Evolutionary conservation across 2,329 filamentous ascomycete species (phyloP).

Genomic region (Myriosclerotinia curreyana): DNA sequence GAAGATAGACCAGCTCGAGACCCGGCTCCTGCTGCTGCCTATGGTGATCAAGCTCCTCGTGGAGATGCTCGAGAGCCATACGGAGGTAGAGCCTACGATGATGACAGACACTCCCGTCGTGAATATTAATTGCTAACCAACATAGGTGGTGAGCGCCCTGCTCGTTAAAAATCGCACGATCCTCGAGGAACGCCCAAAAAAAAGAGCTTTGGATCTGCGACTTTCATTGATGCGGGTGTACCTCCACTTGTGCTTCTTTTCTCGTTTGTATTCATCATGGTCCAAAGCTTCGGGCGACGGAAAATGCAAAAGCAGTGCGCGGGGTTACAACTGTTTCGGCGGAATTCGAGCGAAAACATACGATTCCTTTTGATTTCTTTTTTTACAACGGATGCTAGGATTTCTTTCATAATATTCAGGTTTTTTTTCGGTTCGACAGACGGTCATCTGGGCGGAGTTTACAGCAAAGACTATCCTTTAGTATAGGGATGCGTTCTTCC

Average conservation of each 20-base stretch:
- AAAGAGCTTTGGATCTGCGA: conserved; percentile 39
- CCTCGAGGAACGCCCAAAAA: conserved; percentile 36
- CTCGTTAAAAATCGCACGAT: conserved; percentile 41
- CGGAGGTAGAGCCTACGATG: conserved; percentile 42
- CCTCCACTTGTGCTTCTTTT: conserved; percentile 37
- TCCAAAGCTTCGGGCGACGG: conserved; percentile 40
- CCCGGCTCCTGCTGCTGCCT: conserved; percentile 42
- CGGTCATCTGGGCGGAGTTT: conserved; percentile 37
- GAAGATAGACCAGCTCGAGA: conserved; percentile 48
- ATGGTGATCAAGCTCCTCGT: conserved; percentile 45
- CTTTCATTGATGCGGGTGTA: conserved; percentile 41
- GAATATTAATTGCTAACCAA: conserved; percentile 41
- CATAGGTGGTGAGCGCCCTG: conserved; percentile 41
- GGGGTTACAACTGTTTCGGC: conserved; percentile 35
- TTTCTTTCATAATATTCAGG: conserved; percentile 38
- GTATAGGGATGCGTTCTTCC: conserved; percentile 35
- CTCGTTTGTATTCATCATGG: conserved; percentile 38
- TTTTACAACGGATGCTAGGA: conserved; percentile 36
- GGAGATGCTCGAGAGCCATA: conserved; percentile 46
- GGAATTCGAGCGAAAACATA: conserved; percentile 31
- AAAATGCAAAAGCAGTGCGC: conserved; percentile 36
- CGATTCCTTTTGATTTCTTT: conserved; percentile 34
- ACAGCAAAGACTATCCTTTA: conserved; percentile 33
- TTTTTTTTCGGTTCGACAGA: conserved; percentile 37
- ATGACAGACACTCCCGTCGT: conserved; percentile 39